Percentiles rank a stretch among this genome's conserved stretches.
Evolutionary conservation across 1,139 yeast genomes (phyloP).

Genomic region (Candida labiduridarum): DNA sequence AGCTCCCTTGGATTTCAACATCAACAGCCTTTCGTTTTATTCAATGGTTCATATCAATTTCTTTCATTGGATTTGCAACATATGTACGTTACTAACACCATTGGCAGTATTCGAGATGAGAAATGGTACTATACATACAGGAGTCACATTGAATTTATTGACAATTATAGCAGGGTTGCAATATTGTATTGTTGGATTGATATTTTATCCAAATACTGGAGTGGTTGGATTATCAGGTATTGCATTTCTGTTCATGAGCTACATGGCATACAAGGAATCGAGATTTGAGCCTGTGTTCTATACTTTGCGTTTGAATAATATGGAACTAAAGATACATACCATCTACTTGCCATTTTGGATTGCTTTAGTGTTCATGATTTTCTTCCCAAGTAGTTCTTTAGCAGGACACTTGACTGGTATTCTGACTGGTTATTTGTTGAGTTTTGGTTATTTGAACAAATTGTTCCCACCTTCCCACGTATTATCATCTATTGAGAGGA

Average conservation of each 20-base stretch:
- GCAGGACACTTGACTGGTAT: slow-evolving; percentile 65
- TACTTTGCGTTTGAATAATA: slow-evolving; percentile 12
- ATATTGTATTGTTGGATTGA: slow-evolving; percentile 57
- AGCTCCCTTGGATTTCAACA: slow-evolving; percentile 57
- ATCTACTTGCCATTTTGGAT: slow-evolving; percentile 59
- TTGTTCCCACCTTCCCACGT: slow-evolving; percentile 69
- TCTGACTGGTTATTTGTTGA: slow-evolving; percentile 49
- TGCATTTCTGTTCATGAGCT: slow-evolving; percentile 71
- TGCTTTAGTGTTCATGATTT: slow-evolving; percentile 49
- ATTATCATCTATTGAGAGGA: slow-evolving; percentile 66
- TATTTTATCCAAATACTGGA: slow-evolving; percentile 54
- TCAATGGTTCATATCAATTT: slow-evolving; percentile 67
- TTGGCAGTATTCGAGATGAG: slow-evolving; percentile 68
- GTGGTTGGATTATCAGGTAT: slow-evolving; percentile 77
- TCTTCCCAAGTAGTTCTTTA: slow-evolving; percentile 62
- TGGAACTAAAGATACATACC: slow-evolving; percentile 56
- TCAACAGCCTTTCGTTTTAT: slow-evolving; percentile 72
- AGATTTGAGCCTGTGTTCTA: slow-evolving; percentile 46
- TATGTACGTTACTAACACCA: slow-evolving; percentile 61
- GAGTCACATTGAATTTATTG: slow-evolving; percentile 72
- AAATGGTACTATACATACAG: slow-evolving; percentile 89
- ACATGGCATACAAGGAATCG: slow-evolving; percentile 63
- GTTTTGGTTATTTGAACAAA: slow-evolving; percentile 55
- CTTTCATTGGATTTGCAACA: slow-evolving; percentile 66
- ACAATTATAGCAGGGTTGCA: slow-evolving; percentile 73